Conservation (phyloP, 2,329 filamentous ascomycete species). For the Cladosporium sp. region DNA sequence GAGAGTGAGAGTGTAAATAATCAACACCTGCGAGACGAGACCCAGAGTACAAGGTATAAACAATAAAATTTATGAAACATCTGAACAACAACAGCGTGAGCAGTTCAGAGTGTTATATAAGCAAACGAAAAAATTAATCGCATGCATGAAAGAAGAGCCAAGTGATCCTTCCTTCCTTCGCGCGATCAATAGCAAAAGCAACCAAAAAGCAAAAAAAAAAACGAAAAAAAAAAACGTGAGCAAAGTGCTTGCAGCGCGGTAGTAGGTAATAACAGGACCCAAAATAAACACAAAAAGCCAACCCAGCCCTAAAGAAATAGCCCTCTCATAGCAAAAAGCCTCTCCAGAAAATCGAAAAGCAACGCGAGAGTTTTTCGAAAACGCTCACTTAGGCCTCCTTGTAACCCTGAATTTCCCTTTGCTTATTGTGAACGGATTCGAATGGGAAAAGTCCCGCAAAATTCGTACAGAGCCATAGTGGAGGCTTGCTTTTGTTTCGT, state of each 20-base stretch:
- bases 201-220: neutral
- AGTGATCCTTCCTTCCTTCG: neutral
- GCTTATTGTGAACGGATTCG: neutral
- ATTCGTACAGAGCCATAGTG: conserved; percentile 6
- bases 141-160: neutral
- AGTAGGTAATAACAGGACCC: neutral
- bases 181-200: neutral
- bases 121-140: neutral
- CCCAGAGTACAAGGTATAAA: neutral
- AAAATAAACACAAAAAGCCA: neutral
- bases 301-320: neutral
- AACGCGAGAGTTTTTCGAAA: conserved; percentile 5
- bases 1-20: neutral
- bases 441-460: neutral
- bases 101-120: neutral
- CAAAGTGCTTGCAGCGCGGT: conserved; percentile 1
- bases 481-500: neutral
- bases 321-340: neutral
- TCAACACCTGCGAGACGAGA: neutral
- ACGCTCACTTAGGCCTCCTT: conserved; percentile 7
- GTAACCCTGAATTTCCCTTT: neutral
- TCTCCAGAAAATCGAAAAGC: neutral
- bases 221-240: neutral
- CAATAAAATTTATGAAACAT: neutral
- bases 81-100: neutral